phyloP scores from a whole-genome alignment of 2,329 filamentous ascomycete genomes.

The Venturia nashicola region DNA sequence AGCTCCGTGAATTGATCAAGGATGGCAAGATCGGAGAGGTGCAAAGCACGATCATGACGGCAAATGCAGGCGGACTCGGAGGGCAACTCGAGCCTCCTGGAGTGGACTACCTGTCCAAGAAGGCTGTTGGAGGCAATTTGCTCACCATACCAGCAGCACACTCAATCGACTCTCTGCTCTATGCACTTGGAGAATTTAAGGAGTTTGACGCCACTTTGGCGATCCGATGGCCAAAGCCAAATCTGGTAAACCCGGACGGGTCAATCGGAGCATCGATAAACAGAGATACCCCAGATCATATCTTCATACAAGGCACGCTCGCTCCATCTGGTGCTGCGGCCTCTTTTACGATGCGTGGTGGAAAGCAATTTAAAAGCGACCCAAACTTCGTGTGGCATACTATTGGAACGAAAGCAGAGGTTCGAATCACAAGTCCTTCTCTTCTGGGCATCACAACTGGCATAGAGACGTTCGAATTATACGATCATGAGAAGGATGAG shows the following conservation, averaged over 20 bases:
- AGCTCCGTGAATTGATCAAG: conserved; percentile 30
- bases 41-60: conserved; percentile 22
- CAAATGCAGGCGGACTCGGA: conserved; percentile 15
- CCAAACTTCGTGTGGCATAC: conserved; percentile 38
- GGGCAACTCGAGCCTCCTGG: conserved; percentile 8
- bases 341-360: conserved; percentile 34
- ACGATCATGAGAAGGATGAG: conserved; percentile 35
- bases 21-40: conserved; percentile 33
- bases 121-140: conserved; percentile 31
- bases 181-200: conserved; percentile 34
- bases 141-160: conserved; percentile 28
- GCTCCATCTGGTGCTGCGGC: conserved; percentile 27
- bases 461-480: conserved; percentile 36
- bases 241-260: conserved; percentile 22
- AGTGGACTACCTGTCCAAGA: conserved; percentile 37
- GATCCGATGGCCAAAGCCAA: conserved; percentile 24
- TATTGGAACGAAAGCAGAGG: conserved; percentile 32
- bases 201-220: conserved; percentile 26
- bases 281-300: conserved; percentile 34
- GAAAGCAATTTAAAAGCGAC: conserved; percentile 36
- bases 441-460: conserved; percentile 23
- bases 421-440: conserved; percentile 26
- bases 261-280: conserved; percentile 21
- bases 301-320: conserved; percentile 29
- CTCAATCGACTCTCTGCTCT: conserved; percentile 33